Evolutionary conservation across 2,329 filamentous ascomycete genomes (phyloP).

Genomic region (Ophiocordyceps camponoti-leonardi): DNA sequence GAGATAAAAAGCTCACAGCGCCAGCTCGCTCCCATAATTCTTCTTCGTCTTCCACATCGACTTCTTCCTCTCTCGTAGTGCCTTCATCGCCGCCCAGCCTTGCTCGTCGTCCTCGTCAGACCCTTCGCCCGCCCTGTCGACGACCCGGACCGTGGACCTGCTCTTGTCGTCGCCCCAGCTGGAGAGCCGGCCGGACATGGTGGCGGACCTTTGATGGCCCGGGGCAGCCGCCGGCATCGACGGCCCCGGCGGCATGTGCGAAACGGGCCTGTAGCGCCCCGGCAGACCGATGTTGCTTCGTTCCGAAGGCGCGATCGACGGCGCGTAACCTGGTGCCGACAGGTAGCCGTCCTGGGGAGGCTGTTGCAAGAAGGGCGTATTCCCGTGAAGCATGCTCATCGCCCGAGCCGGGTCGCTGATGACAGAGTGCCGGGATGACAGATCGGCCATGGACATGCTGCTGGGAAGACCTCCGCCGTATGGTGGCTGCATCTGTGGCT

Average conservation of each 20-base stretch:
- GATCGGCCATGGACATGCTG: constrained; percentile 25
- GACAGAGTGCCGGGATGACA: constrained; percentile 26
- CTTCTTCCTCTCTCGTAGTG: constrained; percentile 50
- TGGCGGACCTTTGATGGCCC: constrained; percentile 11
- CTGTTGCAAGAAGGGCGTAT: constrained; percentile 39
- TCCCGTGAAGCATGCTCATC: constrained; percentile 72
- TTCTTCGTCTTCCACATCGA: constrained; percentile 50
- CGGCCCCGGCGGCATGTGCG: constrained; percentile 32
- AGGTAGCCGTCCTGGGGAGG: constrained; percentile 11
- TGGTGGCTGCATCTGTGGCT: constrained; percentile 10
- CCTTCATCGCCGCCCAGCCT: constrained; percentile 54
- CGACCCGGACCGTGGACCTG: constrained; percentile 19
- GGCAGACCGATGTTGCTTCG: constrained; percentile 86
- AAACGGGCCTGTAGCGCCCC: constrained; percentile 79
- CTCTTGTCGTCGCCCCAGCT: constrained; percentile 16
- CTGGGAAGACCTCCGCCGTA: constrained; percentile 10
- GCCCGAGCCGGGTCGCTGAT: constrained; percentile 40
- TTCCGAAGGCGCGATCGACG: constrained; percentile 89
- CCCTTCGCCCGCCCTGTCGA: constrained; percentile 20
- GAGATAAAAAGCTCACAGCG: constrained; percentile 1
- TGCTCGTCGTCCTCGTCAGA: constrained; percentile 45
- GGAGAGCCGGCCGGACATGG: constrained; percentile 17
- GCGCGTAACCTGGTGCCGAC: constrained; percentile 48
- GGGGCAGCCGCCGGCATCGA: background rate
- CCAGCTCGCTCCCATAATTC: constrained; percentile 27